A percentile compares a stretch with the other conserved stretches of the same genome.
Conservation (phyloP, 2,329 filamentous ascomycete genomes). For the Xylariaceae sp. region DNA sequence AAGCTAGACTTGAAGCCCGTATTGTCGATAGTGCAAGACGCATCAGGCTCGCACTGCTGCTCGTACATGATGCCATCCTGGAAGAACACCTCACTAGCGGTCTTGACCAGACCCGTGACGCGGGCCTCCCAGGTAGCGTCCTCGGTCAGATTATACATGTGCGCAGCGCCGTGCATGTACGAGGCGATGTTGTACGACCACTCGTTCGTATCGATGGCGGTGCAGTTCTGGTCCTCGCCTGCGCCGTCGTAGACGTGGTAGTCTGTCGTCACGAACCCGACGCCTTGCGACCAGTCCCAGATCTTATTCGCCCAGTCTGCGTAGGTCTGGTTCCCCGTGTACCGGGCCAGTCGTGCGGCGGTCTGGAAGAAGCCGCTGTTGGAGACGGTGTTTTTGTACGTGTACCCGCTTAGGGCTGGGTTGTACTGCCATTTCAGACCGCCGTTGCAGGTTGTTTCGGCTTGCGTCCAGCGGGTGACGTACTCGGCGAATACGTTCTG, state of each 20-base stretch:
- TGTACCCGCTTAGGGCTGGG: slow-evolving; percentile 60
- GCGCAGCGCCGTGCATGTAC: slow-evolving; percentile 36
- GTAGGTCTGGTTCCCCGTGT: slow-evolving; percentile 78
- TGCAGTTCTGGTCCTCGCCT: slow-evolving; percentile 50
- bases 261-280: slow-evolving; percentile 51
- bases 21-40: slow-evolving; percentile 33
- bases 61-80: slow-evolving; percentile 51
- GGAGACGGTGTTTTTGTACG: slow-evolving; percentile 66
- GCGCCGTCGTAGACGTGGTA: slow-evolving; percentile 62
- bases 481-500: slow-evolving; percentile 57
- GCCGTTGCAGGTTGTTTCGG: slow-evolving; percentile 51
- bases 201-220: slow-evolving; percentile 48
- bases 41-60: slow-evolving; percentile 52
- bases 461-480: slow-evolving; percentile 49
- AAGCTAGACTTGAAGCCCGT: slow-evolving; percentile 40
- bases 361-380: slow-evolving; percentile 71
- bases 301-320: slow-evolving; percentile 69
- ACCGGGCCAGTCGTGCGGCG: slow-evolving; percentile 72
- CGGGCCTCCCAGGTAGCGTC: slow-evolving; percentile 43
- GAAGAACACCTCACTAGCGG: slow-evolving; percentile 42
- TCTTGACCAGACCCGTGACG: slow-evolving; percentile 45
- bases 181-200: slow-evolving; percentile 32
- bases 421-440: slow-evolving; percentile 69
- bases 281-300: slow-evolving; percentile 59
- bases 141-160: slow-evolving; percentile 40